Evolutionary conservation across 2,329 filamentous ascomycete species (phyloP), one percentile per base, ranked within the genome.

Genomic region (Phoma sp.): DNA sequence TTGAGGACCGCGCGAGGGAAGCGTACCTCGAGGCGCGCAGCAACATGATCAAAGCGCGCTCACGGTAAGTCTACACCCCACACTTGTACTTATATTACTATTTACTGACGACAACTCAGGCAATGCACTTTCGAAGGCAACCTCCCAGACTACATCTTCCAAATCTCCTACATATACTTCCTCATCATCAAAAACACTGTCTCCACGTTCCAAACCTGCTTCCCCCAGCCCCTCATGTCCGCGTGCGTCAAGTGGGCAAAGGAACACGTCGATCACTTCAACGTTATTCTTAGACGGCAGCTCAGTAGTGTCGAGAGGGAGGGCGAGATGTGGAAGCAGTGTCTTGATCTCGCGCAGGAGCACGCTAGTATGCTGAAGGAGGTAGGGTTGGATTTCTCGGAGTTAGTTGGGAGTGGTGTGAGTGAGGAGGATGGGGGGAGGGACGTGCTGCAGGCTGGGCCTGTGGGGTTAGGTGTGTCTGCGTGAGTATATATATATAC

Each of bases 231-330:
- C 12, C 91, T 95, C 80, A 96, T 95, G 84, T 96, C 92, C 67
- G 92, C 93, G 0, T 96, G 92, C 66, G 93, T 99, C 66, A 96
- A 93, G 71, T 99, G 95, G 95, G 93, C 92, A n/a, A 98, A 97
- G 76, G 89, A 95, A 65, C 88, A 96, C 71, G 87, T 98, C 1
- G 93, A 97, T 65, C 87, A 87, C 2, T 98, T 98, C 80, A 98
- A 97, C 67, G 83, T 82, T 38, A 87, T 95, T 43, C 80, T 99
- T 30, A 86, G 84, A 29, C 83, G 93, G 54, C 95, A 98, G 76
- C 80, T 99, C 57, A 96, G 92, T 76, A 92, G 90, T 70, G 90
- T 95, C 2, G 89, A 96, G 56, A 83, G 81, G 42, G 87, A 84
- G n/a, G 88, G 89, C 12, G 82, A 86, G 37, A 83, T 91, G 1